Base-by-base conservation (phyloP, 2,329 filamentous ascomycete species). In the Alternaria brassicicola region DNA sequence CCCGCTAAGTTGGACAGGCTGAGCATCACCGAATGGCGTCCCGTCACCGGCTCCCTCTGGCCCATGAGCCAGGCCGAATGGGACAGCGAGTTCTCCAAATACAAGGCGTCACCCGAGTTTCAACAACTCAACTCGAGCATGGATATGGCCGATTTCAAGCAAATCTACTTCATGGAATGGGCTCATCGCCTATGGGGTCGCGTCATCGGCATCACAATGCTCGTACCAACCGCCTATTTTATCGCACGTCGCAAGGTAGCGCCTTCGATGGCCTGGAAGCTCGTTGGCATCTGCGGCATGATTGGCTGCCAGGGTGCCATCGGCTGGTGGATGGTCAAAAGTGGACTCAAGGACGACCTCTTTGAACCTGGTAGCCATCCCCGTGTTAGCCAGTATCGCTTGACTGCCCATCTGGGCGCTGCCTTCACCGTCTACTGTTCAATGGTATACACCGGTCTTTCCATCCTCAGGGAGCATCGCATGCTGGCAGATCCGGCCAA, bases 101-200 rank as follows among this genome's bases (percentile, higher is more conserved):
- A 99, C 83, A 89, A 90, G 65, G 87, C 90, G 41, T 97, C 93
- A 19, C 95, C 95, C 62, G 95, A 99, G 79, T 99, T 94, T 81
- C 88, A 91, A 73, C 86, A 93, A 62, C 85, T 99, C 68, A 99
- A 99, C 80, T 90, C 93, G 30, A 87, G 92, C 76, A 99, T 99
- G 95, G 89, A 86, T 30, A 83, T 99, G 55, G 85, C 88, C 57
- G 95, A 99, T 76, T 99, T 98, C 82, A 97, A 98, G 79, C 90
- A 95, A 76, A 99, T 99, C 67, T 99, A 98, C 85, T 99, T 90
- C 78, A 98, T 98, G 95, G 95, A 99, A 83, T 99, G 95, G 95
- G 88, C 89, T 41, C 95, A 99, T 78, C 88, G 95, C 28, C 84
- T 97, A 54, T 98, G 95, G 93, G 95, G 95, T 43, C 89, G 95